phyloP scores from a whole-genome alignment of 805 yeast species.

The Candida yuanshanica region DNA sequence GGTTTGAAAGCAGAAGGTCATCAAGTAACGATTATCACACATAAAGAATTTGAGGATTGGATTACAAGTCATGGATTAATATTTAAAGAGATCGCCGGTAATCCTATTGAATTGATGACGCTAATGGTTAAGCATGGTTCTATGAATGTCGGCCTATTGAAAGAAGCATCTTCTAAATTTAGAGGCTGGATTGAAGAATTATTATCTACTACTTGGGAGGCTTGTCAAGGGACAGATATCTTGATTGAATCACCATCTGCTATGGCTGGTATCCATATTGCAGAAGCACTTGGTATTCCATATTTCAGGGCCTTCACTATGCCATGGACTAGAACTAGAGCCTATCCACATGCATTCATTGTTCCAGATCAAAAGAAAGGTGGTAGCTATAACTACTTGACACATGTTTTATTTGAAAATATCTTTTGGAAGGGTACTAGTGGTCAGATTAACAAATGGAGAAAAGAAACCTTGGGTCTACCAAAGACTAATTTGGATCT shows the following conservation, averaged over 20 bases:
- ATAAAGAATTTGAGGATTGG: conserved; percentile 75
- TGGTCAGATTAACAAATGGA: conserved; percentile 83
- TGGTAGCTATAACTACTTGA: conserved; percentile 86
- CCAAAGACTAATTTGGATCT: conserved; percentile 64
- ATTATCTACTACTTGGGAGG: conserved; percentile 71
- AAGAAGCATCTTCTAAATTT: conserved; percentile 78
- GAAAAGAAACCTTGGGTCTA: conserved; percentile 58
- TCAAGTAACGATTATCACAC: conserved; percentile 78
- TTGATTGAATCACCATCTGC: conserved; percentile 95
- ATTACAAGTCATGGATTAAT: conserved; percentile 58
- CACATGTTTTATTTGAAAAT: conserved; percentile 90
- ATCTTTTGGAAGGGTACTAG: conserved; percentile 91
- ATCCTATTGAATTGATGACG: conserved; percentile 88
- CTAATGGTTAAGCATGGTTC: conserved; percentile 90
- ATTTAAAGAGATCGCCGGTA: conserved; percentile 79
- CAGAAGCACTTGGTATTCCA: conserved; percentile 86
- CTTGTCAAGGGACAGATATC: conserved; percentile 76
- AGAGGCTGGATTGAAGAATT: conserved; percentile 79
- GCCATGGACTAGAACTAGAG: conserved; percentile 97
- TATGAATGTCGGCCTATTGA: conserved; percentile 73
- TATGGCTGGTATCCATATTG: conserved; percentile 92
- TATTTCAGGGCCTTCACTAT: conserved; percentile 93
- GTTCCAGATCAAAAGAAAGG: conserved; percentile 93
- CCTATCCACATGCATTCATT: conserved; percentile 94
- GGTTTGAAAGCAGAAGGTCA: conserved; percentile 82